Conservation (phyloP, 2,329 filamentous ascomycete species). For the Clarireedia monteithiana region DNA sequence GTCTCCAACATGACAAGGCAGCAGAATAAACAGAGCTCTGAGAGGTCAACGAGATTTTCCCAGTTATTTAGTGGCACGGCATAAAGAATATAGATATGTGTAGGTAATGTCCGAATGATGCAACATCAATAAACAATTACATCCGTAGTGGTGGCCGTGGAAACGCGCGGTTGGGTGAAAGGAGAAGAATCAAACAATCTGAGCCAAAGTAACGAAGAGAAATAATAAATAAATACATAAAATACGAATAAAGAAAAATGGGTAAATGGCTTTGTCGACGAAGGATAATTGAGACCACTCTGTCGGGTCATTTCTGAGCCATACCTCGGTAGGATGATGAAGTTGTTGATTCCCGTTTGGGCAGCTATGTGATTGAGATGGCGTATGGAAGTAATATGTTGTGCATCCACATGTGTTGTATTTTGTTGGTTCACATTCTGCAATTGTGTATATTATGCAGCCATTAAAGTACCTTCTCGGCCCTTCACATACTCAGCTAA, state of each 20-base stretch:
- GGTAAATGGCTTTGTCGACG: neutral
- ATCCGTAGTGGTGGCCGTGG: neutral
- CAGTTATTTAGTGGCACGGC: constrained; percentile 2
- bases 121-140: neutral
- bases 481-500: neutral
- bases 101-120: constrained; percentile 4
- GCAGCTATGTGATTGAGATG: neutral
- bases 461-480: neutral
- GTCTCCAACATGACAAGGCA: constrained; percentile 8
- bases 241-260: neutral
- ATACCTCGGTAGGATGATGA: neutral
- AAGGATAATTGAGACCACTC: constrained; percentile 5
- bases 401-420: neutral
- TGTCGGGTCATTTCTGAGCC: neutral
- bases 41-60: neutral
- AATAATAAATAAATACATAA: too few species aligned
- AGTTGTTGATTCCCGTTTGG: neutral
- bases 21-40: constrained; percentile 7
- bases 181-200: neutral
- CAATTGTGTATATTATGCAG: neutral
- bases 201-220: neutral
- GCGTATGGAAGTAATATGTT: neutral
- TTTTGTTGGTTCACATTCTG: neutral
- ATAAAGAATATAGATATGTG: constrained; percentile 1
- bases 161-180: constrained; percentile 9